phyloP scores from a whole-genome alignment of 108 stramenopile species.

The Nitzschia sp. region DNA sequence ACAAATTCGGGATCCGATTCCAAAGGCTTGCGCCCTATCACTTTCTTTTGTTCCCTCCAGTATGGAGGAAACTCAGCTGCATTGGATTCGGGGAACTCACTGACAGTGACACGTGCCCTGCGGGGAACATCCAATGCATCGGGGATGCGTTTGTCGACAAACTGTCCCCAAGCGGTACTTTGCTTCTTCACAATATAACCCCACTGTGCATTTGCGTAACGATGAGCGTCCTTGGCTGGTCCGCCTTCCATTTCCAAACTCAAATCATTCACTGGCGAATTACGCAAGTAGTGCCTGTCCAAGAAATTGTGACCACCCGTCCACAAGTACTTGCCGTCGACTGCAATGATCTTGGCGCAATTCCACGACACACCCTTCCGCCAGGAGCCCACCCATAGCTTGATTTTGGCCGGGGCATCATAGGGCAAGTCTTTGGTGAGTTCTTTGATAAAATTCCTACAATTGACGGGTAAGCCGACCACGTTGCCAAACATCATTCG shows the following conservation, averaged over 20 bases:
- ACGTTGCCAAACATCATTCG: conserved; percentile 70
- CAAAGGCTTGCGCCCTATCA: conserved; percentile 6
- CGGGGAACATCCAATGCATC: conserved; percentile 45
- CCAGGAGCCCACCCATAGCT: conserved; percentile 75
- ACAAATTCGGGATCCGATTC: conserved; percentile 9
- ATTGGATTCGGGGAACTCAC: conserved; percentile 36
- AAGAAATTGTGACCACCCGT: conserved; percentile 66
- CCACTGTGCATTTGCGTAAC: conserved; percentile 62
- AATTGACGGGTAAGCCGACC: conserved; percentile 60
- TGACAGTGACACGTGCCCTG: conserved; percentile 41
- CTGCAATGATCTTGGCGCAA: conserved; percentile 68
- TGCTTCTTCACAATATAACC: conserved; percentile 52
- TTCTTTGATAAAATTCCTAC: conserved; percentile 40
- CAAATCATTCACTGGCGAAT: conserved; percentile 55
- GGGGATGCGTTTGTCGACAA: conserved; percentile 47
- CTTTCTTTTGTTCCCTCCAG: conserved; percentile 4
- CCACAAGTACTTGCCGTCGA: conserved; percentile 60
- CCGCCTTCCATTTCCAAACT: conserved; percentile 52
- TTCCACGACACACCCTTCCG: conserved; percentile 60
- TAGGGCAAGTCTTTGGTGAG: conserved; percentile 55
- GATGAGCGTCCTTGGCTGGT: conserved; percentile 54
- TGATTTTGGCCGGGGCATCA: conserved; percentile 42
- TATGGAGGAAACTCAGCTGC: conserved; percentile 35
- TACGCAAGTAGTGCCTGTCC: conserved; percentile 50
- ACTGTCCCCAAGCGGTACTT: conserved; percentile 39